phyloP scores from a whole-genome alignment of 2,329 filamentous ascomycete species.

The Nemania abortiva region DNA sequence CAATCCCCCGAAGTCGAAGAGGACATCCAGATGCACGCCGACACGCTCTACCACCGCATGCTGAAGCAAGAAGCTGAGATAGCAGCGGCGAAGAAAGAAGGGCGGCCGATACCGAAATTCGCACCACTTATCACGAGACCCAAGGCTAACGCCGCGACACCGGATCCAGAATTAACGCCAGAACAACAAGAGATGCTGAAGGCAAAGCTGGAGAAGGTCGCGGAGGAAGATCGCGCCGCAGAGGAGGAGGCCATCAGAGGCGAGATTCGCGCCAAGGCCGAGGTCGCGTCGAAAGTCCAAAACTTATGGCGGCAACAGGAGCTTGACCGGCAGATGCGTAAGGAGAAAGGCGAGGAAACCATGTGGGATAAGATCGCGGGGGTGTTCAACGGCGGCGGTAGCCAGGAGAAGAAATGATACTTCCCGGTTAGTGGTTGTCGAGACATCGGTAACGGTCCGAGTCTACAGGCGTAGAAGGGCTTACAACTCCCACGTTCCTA shows the following conservation, averaged over 20 bases:
- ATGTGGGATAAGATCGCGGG: conserved; percentile 56
- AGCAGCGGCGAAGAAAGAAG: conserved; percentile 75
- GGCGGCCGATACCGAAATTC: conserved; percentile 69
- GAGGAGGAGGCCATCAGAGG: conserved; percentile 74
- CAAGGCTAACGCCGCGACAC: conserved; percentile 34
- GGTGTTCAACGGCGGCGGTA: conserved; percentile 42
- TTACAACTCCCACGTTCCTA: background rate
- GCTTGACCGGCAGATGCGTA: conserved; percentile 65
- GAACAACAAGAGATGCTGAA: conserved; percentile 65
- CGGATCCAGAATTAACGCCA: conserved; percentile 53
- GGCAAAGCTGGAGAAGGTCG: conserved; percentile 68
- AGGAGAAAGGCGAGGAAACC: conserved; percentile 66
- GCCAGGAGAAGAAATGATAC: conserved; percentile 39
- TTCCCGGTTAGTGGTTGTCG: background rate
- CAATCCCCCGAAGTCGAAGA: conserved; percentile 79
- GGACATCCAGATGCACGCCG: conserved; percentile 94
- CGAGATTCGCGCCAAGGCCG: conserved; percentile 70
- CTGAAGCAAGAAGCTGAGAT: conserved; percentile 81
- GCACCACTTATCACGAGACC: conserved; percentile 64
- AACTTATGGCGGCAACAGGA: conserved; percentile 68
- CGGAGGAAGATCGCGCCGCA: conserved; percentile 67
- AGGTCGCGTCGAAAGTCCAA: conserved; percentile 69
- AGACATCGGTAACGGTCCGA: background rate
- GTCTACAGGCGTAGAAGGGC: background rate
- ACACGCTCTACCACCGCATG: conserved; percentile 89